These are phyloP conservation scores for Colletotrichum sojae DNA, from an alignment of 2,329 filamentous ascomycete species.

Conservation along the genomic window DNA sequence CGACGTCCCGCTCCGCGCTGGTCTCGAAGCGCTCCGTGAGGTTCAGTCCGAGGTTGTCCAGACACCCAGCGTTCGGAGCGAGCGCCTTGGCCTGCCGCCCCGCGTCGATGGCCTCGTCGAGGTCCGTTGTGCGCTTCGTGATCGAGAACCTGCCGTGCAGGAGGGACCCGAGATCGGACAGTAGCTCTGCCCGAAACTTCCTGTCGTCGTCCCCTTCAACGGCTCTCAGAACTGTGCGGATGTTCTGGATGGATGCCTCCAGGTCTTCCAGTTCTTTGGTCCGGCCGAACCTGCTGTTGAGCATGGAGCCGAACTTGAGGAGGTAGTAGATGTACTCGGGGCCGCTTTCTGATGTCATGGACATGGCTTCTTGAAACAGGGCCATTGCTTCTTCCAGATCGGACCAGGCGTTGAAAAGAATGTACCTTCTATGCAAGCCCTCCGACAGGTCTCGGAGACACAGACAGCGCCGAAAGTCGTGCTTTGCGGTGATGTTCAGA, in stretches of 20 bases:
- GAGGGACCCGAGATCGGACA: background rate
- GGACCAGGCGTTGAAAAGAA: background rate
- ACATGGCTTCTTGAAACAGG: background rate
- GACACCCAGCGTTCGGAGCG: background rate
- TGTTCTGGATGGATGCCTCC: background rate
- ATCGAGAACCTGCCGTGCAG: background rate
- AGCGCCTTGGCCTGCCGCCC: background rate
- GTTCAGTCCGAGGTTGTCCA: background rate
- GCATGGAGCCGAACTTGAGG: background rate
- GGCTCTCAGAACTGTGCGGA: background rate
- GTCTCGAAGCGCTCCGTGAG: background rate
- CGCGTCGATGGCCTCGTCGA: background rate
- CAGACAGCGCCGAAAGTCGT: background rate
- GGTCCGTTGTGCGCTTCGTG: background rate
- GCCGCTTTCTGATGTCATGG: background rate
- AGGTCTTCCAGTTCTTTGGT: background rate
- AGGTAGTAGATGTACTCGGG: conserved; percentile 1
- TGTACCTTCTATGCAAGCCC: background rate
- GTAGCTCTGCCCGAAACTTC: background rate
- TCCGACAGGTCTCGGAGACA: background rate
- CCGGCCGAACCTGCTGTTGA: background rate
- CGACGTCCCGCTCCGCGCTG: background rate
- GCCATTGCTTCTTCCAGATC: background rate
- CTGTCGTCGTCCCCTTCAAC: background rate
- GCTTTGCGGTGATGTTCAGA: background rate